Evolutionary conservation across 371 early-diverging fungal species (phyloP).

Genomic region (Encephalitozoon romaleae): DNA sequence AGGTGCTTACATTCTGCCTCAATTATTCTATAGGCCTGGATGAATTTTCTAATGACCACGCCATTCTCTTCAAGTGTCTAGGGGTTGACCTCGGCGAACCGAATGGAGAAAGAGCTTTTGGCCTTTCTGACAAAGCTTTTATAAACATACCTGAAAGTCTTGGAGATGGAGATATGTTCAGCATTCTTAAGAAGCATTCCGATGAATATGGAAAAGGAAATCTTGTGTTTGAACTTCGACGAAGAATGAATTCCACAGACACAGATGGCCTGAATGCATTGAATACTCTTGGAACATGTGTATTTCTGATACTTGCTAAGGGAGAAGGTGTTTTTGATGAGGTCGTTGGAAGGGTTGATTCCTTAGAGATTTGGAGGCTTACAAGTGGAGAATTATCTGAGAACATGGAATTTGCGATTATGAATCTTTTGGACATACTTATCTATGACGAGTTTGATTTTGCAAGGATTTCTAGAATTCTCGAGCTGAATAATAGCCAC

Average conservation of each 20-base stretch:
- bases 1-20: neutral
- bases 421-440: neutral
- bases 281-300: neutral
- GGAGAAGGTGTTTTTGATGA: neutral
- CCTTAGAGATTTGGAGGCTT: neutral
- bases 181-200: neutral
- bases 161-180: neutral
- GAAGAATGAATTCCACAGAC: neutral
- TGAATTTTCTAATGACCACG: conserved; percentile 2
- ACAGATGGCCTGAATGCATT: neutral
- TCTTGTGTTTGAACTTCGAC: neutral
- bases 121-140: neutral
- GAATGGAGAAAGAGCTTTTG: neutral
- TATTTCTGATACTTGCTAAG: conserved; percentile 1
- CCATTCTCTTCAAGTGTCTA: neutral
- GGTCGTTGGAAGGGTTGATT: neutral
- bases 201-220: neutral
- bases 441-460: neutral
- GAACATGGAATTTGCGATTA: neutral
- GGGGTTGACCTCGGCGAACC: neutral
- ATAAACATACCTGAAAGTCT: neutral
- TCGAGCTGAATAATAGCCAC: neutral
- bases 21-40: neutral
- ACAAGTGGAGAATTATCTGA: neutral
- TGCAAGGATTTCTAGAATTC: neutral